Evolutionary conservation across 768 basidiomycete species (phyloP), one percentile per base, ranked within the genome.

Genomic region (Amylocystis lapponica): DNA sequence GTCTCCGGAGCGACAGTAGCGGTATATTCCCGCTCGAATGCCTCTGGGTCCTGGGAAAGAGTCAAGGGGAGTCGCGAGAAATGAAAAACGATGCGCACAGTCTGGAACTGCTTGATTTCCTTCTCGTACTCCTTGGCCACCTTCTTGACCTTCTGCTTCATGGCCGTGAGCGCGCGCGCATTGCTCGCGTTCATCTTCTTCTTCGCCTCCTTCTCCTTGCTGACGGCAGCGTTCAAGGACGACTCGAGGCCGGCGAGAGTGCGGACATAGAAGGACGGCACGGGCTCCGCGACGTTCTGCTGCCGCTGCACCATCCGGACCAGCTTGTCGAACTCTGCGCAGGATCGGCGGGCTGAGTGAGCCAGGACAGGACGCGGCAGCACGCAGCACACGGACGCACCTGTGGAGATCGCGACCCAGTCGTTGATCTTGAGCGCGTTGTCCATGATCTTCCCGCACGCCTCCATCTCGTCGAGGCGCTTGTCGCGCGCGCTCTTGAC

Each of bases 131-230:
- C 96, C 64, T 93, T 95, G 43, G 73, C 55, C 9, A 85, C 76
- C 69, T 94, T 98, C 70, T 87, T 94, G 43, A 97, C 75, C 64
- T 94, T 96, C 67, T 98, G 95, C 68, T 94, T 97, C 83, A 97
- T 86, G n/a, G 87, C 86, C 40, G 91, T 97, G 51, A 98, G 75
- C 2, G 93, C 91, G 57, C 89, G 93, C 30, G 92, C 88, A 56
- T 94, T 94, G 49, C 77, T 84, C 2, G 91, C 86, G 52, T 93
- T 95, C 84, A 94, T 90, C 69, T 96, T 97, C 68, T 97, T 96
- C 68, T 88, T 87, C 9, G 90, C 82, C 47, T 86, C 83, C 64
- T 94, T 95, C 65, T 96, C 93, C 62, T 88, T 88, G 9, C 82
- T 70, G 32, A 88, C 65, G 5, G 90, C 80, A 20, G 65, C 68